Conservation (phyloP, 1,139 yeast genomes). For the Kurtzmaniella quercitrusa region DNA sequence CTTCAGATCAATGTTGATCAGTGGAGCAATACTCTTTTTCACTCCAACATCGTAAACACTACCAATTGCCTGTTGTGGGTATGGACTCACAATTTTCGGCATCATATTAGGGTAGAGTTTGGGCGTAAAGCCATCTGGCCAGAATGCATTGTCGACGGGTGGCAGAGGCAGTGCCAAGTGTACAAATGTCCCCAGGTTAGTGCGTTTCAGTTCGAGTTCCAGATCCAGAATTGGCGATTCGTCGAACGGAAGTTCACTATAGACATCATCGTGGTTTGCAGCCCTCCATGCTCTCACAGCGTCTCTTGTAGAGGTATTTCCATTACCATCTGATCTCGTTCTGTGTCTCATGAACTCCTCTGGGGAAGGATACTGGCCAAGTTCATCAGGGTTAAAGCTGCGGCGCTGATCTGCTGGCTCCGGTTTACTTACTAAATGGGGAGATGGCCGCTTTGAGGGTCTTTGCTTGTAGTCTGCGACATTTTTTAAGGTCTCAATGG, state of each 20-base stretch:
- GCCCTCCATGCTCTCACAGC: not conserved
- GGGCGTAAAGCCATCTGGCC: not conserved
- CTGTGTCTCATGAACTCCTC: not conserved
- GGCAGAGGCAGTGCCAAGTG: not conserved
- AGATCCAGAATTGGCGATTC: not conserved
- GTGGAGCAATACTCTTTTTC: not conserved
- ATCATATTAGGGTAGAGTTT: not conserved
- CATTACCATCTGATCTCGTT: not conserved
- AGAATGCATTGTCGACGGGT: not conserved
- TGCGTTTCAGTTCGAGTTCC: not conserved
- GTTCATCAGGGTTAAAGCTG: not conserved
- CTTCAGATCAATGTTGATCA: not conserved
- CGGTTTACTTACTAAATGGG: not conserved
- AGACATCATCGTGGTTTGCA: not conserved
- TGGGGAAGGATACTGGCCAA: not conserved
- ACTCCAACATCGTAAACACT: not conserved
- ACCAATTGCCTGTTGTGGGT: not conserved
- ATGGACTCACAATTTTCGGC: not conserved
- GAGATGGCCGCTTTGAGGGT: not conserved
- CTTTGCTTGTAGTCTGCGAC: not conserved
- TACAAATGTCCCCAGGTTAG: not conserved
- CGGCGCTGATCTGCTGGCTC: not conserved
- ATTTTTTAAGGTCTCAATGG: not conserved
- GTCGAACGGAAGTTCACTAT: not conserved
- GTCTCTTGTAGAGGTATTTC: not conserved